Evolutionary conservation across 495 filamentous ascomycete genomes (phyloP).

Genomic region (Mytilinidion resinicola): DNA sequence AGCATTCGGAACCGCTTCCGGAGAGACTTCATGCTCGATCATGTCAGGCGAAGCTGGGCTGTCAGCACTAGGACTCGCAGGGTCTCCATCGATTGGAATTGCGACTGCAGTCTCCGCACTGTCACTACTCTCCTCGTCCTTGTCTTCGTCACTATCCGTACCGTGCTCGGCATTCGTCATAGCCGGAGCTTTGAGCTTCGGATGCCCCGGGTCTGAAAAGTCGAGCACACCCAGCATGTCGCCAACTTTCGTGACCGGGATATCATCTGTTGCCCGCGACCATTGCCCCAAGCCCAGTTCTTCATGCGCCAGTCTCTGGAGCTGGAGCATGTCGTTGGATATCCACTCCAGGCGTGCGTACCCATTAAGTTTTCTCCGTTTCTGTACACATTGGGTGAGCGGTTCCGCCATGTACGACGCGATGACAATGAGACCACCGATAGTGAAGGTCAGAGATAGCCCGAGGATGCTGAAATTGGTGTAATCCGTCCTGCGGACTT

Average conservation of each 20-base stretch:
- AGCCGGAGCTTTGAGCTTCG: too few species aligned
- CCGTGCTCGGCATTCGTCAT: too few species aligned
- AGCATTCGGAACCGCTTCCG: too few species aligned
- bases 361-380: neutral
- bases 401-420: neutral
- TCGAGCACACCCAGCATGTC: neutral
- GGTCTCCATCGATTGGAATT: too few species aligned
- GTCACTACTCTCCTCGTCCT: too few species aligned
- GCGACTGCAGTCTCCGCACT: too few species aligned
- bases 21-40: too few species aligned
- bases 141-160: too few species aligned
- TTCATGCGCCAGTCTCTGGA: constrained; percentile 8
- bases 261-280: neutral
- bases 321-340: constrained; percentile 6
- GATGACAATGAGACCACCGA: neutral
- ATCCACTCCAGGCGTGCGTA: constrained; percentile 10
- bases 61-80: too few species aligned
- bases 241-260: neutral
- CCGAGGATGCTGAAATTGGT: neutral
- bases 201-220: neutral
- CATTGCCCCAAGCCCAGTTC: constrained; percentile 1
- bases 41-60: too few species aligned
- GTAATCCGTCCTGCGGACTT: neutral
- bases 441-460: neutral
- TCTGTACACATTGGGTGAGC: neutral